These are phyloP conservation scores for Fusarium sp. DNA, from an alignment of 2,329 filamentous ascomycete genomes.

Conservation along the genomic window DNA sequence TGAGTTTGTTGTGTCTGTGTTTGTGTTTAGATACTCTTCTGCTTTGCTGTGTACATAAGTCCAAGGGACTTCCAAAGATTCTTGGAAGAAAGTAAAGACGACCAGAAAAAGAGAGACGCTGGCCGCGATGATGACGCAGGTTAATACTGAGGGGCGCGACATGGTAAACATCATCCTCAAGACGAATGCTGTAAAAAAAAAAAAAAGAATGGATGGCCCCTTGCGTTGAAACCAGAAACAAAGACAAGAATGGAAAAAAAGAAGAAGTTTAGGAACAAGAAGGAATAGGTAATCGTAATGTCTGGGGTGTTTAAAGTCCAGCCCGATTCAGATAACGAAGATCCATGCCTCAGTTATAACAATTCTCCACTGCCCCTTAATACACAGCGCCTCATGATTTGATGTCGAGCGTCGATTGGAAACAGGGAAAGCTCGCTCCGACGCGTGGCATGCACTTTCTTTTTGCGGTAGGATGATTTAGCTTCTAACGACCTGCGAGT, in stretches of 20 bases:
- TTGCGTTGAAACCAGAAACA: not conserved
- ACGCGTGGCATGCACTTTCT: conserved; percentile 18
- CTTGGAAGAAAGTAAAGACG: conserved; percentile 30
- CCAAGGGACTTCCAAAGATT: conserved; percentile 26
- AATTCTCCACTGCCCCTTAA: conserved; percentile 37
- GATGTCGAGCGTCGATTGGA: conserved; percentile 9
- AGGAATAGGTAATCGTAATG: not conserved
- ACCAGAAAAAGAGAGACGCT: conserved; percentile 34
- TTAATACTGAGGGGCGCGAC: conserved; percentile 23
- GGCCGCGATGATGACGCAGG: conserved; percentile 25
- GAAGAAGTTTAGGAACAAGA: not conserved
- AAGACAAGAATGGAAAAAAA: not conserved
- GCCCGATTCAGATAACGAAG: not conserved
- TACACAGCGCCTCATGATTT: conserved; percentile 22
- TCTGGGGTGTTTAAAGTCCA: conserved; percentile 11
- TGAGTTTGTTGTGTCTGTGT: not conserved
- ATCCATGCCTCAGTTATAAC: conserved; percentile 7
- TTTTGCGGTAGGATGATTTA: conserved; percentile 12
- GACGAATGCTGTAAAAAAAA: conserved; percentile 8
- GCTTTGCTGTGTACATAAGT: conserved; percentile 30
- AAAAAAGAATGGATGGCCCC: conserved; percentile 1
- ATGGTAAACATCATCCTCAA: conserved; percentile 31
- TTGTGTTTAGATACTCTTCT: conserved; percentile 21
- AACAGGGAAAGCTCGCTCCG: conserved; percentile 12
- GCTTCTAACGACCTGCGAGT: conserved; percentile 12